Evolutionary conservation across 2,329 filamentous ascomycete species (phyloP), one percentile per base, ranked within the genome.

Genomic region (Trichoderma aggressivum): DNA sequence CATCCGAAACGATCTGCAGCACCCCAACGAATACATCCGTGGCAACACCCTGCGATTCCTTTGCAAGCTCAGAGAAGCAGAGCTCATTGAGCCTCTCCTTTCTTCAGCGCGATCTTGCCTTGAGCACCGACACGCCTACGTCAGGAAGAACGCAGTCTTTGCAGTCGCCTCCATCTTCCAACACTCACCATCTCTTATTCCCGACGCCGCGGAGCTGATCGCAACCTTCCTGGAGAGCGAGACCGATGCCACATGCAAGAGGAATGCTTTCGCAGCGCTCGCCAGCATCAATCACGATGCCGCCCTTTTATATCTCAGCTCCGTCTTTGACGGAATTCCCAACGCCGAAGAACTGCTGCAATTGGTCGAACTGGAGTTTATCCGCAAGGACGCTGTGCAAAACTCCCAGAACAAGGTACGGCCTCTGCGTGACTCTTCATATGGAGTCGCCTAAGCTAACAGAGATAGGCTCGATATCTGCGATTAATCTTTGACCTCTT

Each of bases 1-100:
- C 75, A 98, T 99, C 79, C 91, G 95, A 79, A 97, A 98, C 82
- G 96, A 99, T 80, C 87, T 99, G 73, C 95, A 98, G 81, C 95
- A 98, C 78, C 91, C 96, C 71, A 98, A 99, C 86, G 96, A 99
- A 86, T 99, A 97, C 83, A 94, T 99, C 75, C 91, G 96, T 75
- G 96, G 96, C 80, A 98, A 98, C 81, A 99, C 96, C n/a, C 86
- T 99, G 73, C 94, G 96, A 78, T 99, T 98, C 84, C 89, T 99
- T 72, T 96, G 92, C 87, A 99, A 99, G 85, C 88, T 99, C 73
- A 91, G 94, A 75, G 96, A 99, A 82, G 88, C 95, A 66, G 96
- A 99, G 84, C 90, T 99, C 74, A 94, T 99, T 76, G 96, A 99
- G 82, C 96, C 96, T 63, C 89, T 98, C 70, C 90, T 99, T 56